Conservation (phyloP, 2,329 filamentous ascomycete genomes). For the Botryotinia globosa region DNA sequence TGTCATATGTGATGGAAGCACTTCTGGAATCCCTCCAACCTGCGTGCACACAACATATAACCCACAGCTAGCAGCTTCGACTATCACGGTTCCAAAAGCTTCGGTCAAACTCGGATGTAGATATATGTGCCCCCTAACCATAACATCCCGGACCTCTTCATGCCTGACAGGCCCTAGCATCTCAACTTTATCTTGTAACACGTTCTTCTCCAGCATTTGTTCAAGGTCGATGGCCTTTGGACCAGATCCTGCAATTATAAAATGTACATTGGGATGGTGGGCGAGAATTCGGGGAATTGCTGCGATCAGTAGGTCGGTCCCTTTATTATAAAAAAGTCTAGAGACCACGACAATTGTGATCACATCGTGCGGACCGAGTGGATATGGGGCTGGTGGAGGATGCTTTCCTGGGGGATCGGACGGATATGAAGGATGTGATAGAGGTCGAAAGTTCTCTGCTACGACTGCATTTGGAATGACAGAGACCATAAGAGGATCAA, state of each 20-base stretch:
- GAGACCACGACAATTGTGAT: slow-evolving; percentile 98
- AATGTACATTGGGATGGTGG: slow-evolving; percentile 86
- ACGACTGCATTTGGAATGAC: slow-evolving; percentile 98
- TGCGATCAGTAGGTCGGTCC: slow-evolving; percentile 93
- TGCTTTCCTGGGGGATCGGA: slow-evolving; percentile 39
- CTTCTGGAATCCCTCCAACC: slow-evolving; percentile 94
- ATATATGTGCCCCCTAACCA: slow-evolving; percentile 96
- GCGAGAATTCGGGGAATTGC: slow-evolving; percentile 90
- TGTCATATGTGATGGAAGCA: slow-evolving; percentile 94
- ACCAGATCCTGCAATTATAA: slow-evolving; percentile 93
- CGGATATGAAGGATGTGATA: slow-evolving; percentile 50
- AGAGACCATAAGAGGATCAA: slow-evolving; percentile 95
- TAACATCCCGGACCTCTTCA: slow-evolving; percentile 94
- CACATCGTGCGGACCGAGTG: slow-evolving; percentile 75
- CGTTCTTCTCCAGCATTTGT: slow-evolving; percentile 95
- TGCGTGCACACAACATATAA: slow-evolving; percentile 95
- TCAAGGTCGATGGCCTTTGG: slow-evolving; percentile 97
- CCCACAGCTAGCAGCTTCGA: slow-evolving; percentile 93
- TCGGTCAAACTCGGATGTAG: slow-evolving; percentile 93
- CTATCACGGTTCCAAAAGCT: slow-evolving; percentile 95
- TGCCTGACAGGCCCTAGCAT: slow-evolving; percentile 90
- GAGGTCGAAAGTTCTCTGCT: slow-evolving; percentile 87
- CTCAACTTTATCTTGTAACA: slow-evolving; percentile 88
- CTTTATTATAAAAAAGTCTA: slow-evolving; percentile 97
- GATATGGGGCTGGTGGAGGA: slow-evolving; percentile 53